These are phyloP conservation scores for Penicillium paneum DNA, from an alignment of 2,329 filamentous ascomycete species.

Conservation along the genomic window DNA sequence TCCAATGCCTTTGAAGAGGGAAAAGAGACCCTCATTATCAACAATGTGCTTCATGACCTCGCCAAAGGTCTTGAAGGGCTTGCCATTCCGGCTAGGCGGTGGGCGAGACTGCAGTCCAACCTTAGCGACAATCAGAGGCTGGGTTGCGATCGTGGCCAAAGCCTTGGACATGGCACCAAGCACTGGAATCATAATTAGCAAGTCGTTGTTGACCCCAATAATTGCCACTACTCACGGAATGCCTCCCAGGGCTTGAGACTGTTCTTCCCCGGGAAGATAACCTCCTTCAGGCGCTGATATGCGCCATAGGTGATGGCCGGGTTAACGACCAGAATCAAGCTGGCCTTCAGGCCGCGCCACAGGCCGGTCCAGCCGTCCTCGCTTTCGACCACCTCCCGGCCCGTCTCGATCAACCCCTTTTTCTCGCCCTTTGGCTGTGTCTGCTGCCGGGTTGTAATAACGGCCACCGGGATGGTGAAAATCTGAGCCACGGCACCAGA, in stretches of 20 bases:
- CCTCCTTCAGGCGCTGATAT: conserved; percentile 80
- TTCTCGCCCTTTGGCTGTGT: conserved; percentile 81
- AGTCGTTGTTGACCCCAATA: neutral
- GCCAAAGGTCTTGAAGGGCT: conserved; percentile 86
- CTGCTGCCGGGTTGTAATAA: conserved; percentile 93
- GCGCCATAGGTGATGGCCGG: conserved; percentile 83
- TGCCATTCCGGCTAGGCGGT: conserved; percentile 76
- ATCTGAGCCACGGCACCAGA: conserved; percentile 89
- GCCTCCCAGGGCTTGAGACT: conserved; percentile 80
- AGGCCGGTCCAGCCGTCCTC: conserved; percentile 69
- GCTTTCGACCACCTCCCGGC: conserved; percentile 80
- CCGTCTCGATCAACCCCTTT: conserved; percentile 84
- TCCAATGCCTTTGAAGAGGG: conserved; percentile 95
- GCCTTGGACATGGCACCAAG: conserved; percentile 91
- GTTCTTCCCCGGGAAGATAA: conserved; percentile 72
- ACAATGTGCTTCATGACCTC: conserved; percentile 96
- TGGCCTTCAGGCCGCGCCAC: conserved; percentile 17
- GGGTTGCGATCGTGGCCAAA: conserved; percentile 84
- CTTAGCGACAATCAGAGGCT: conserved; percentile 96
- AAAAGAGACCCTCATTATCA: conserved; percentile 74
- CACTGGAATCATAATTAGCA: conserved; percentile 51
- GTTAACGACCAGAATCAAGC: conserved; percentile 19
- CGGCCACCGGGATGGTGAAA: conserved; percentile 93
- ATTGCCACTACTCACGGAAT: conserved; percentile 66
- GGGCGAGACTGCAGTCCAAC: conserved; percentile 93